Evolutionary conservation across 345 rosid genomes (phyloP).

Genomic region (Ceriops tagal): DNA sequence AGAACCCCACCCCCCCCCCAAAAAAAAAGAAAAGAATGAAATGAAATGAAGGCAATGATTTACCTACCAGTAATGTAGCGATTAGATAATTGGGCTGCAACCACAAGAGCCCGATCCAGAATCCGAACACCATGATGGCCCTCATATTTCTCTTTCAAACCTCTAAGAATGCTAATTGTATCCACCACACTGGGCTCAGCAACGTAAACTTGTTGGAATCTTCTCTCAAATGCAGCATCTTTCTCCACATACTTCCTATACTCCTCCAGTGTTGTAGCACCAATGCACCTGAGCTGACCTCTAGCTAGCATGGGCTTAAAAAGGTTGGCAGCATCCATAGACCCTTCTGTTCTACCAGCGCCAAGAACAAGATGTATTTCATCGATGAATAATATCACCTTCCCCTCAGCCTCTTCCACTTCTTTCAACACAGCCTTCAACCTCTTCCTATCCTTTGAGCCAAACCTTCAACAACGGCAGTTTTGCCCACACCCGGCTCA

Average conservation of each 20-base stretch:
- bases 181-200: slow-evolving; percentile 90
- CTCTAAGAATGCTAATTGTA: slow-evolving; percentile 79
- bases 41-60: too few species aligned
- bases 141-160: slow-evolving; percentile 84
- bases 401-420: slow-evolving; percentile 89
- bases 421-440: slow-evolving; percentile 79
- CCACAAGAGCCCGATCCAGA: slow-evolving; percentile 73
- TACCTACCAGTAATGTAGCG: slow-evolving; percentile 72
- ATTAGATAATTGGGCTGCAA: slow-evolving; percentile 82
- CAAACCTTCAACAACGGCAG: slow-evolving; percentile 87
- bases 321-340: slow-evolving; percentile 95
- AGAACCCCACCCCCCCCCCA: too few species aligned
- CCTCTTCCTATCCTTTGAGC: slow-evolving; percentile 80
- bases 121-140: slow-evolving; percentile 97
- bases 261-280: slow-evolving; percentile 88
- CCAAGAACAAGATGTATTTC: slow-evolving; percentile 88
- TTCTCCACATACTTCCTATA: slow-evolving; percentile 90
- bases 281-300: slow-evolving; percentile 87
- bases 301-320: slow-evolving; percentile 94
- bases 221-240: slow-evolving; percentile 86
- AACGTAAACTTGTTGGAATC: slow-evolving; percentile 87
- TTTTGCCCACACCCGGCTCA: slow-evolving; percentile 90
- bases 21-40: too few species aligned
- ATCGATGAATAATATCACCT: slow-evolving; percentile 85
- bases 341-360: slow-evolving; percentile 77